phyloP scores from a whole-genome alignment of 345 rosid species.

The Melaleuca quinquenervia region DNA sequence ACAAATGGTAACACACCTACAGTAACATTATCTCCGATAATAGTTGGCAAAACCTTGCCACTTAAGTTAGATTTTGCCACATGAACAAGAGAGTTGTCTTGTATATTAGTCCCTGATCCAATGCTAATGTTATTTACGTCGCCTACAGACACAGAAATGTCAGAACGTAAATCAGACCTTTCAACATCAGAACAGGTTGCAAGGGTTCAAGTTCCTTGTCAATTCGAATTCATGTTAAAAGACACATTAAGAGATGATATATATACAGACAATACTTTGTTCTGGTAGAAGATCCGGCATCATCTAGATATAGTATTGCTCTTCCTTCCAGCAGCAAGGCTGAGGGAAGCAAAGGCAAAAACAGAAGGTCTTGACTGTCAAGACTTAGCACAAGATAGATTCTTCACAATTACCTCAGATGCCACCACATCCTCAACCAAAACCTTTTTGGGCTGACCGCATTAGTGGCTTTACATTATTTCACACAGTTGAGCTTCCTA shows the following conservation, averaged over 20 bases:
- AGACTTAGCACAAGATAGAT: not conserved
- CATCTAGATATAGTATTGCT: not conserved
- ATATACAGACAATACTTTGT: not conserved
- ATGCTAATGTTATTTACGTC: slow-evolving; percentile 72
- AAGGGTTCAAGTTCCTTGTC: not conserved
- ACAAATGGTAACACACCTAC: slow-evolving; percentile 25
- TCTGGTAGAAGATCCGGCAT: not conserved
- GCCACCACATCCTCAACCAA: not conserved
- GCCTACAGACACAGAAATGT: slow-evolving; percentile 19
- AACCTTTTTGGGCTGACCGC: not conserved
- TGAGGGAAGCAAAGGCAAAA: not conserved
- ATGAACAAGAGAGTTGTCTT: slow-evolving; percentile 93
- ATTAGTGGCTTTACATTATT: not conserved
- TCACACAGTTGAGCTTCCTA: not conserved
- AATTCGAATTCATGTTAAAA: not conserved
- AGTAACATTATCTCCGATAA: slow-evolving; percentile 87
- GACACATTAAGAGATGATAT: not conserved
- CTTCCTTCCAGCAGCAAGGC: not conserved
- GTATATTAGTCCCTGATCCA: slow-evolving; percentile 92
- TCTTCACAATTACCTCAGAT: not conserved
- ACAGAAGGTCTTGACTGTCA: not conserved
- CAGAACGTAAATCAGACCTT: not conserved
- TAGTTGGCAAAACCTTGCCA: slow-evolving; percentile 82
- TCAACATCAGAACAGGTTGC: not conserved
- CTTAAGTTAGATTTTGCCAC: slow-evolving; percentile 90